Evolutionary conservation across 345 rosid species (phyloP), one percentile per base, ranked within the genome.

Genomic region (Capsella bursapastoris): DNA sequence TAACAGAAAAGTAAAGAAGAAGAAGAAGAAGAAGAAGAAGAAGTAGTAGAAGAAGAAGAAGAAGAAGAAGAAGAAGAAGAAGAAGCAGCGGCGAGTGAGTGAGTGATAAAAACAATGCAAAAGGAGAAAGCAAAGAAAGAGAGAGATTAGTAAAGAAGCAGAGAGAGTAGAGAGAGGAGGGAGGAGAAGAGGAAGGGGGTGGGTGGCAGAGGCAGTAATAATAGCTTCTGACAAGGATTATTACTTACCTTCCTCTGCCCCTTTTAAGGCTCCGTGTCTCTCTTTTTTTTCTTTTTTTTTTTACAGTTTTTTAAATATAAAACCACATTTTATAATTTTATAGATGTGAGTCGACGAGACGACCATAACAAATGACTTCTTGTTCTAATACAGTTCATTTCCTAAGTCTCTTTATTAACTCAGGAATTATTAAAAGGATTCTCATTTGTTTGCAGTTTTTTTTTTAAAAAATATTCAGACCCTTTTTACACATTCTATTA

Each of bases 181-280:
- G 67, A 48, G 18, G 44, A 51, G 8, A 22, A 12, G 29, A 40
- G 44, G 48, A 50, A 49, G 13, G 52, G 52, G 66, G 76, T 72
- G 58, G 75, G 72, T 80, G 90, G 87, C 83, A 86, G 84, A 76
- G 27, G 80, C 75, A 81, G 96, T 92, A 88, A 91, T 79, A 84
- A 83, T 70, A 25, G 72, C 32, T 29, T 27, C 88, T 88, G 93
- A 86, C 89, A 86, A 66, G 88, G 85, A 86, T 77, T 76, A 83
- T 82, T 82, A 78, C 83, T 77, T 70, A 64, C 72, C 71, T 64
- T 57, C 75, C 71, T 64, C 80, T 77, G 71, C 48, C 63, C 57
- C 69, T 71, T 77, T 58, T 61, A 78, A 50, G 69, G 73, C 81
- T 78, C 72, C 64, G 68, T 70, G 67, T 57, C 65, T 40, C 16